These are phyloP conservation scores for Paraphoma chrysanthemicola DNA, from an alignment of 2,329 filamentous ascomycete species.

Conservation along the genomic window DNA sequence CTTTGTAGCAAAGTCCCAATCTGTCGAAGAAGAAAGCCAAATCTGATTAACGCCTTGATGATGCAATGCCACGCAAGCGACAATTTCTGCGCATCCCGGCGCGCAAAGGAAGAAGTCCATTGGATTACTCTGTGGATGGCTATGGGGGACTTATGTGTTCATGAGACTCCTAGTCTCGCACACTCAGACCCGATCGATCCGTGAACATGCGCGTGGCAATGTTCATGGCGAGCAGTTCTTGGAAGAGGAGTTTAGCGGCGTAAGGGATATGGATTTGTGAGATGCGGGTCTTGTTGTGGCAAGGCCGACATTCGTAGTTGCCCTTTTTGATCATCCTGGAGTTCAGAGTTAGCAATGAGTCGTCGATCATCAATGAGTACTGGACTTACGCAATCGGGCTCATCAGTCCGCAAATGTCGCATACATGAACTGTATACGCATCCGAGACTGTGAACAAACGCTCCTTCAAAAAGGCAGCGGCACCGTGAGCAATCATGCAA, in stretches of 20 bases:
- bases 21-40: not conserved
- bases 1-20: not conserved
- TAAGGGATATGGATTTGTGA: slow-evolving; percentile 98
- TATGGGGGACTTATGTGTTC: not conserved
- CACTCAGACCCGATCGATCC: slow-evolving; percentile 76
- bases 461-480: slow-evolving; percentile 96
- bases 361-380: not conserved
- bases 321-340: slow-evolving; percentile 88
- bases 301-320: slow-evolving; percentile 94
- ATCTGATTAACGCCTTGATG: not conserved
- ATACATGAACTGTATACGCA: slow-evolving; percentile 97
- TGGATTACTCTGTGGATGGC: not conserved
- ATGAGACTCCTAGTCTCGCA: slow-evolving; percentile 55
- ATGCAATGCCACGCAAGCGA: not conserved
- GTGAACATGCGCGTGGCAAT: slow-evolving; percentile 98
- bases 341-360: slow-evolving; percentile 9
- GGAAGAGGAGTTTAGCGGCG: slow-evolving; percentile 96
- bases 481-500: slow-evolving; percentile 99
- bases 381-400: slow-evolving; percentile 93
- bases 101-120: not conserved
- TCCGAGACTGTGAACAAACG: slow-evolving; percentile 96
- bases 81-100: not conserved
- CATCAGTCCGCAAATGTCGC: slow-evolving; percentile 98
- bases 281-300: slow-evolving; percentile 99
- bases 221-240: slow-evolving; percentile 97